Percentiles rank a stretch among this genome's conserved stretches.
Conservation (phyloP, 2,329 filamentous ascomycete species). For the Helminthosporium solani region DNA sequence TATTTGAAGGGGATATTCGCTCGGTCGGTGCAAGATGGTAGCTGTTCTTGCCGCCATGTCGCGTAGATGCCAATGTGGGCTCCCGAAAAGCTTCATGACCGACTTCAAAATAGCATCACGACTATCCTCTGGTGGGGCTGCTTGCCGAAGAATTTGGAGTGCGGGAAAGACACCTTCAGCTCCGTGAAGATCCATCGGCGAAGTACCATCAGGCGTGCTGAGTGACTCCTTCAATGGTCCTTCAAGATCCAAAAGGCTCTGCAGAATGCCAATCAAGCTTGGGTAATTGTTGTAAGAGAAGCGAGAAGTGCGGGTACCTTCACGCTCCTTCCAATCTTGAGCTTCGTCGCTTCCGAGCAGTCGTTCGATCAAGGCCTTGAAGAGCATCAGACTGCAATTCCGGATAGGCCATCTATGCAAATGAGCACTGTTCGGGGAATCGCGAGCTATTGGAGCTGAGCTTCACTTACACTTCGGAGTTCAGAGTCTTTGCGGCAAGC, state of each 20-base stretch:
- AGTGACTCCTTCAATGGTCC: conserved; percentile 29
- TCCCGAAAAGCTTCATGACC: conserved; percentile 65
- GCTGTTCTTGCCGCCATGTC: conserved; percentile 77
- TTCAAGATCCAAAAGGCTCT: conserved; percentile 56
- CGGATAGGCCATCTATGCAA: conserved; percentile 78
- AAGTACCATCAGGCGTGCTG: conserved; percentile 20
- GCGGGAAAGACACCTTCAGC: conserved; percentile 76
- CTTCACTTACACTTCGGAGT: conserved; percentile 68
- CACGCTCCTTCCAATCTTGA: conserved; percentile 58
- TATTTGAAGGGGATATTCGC: conserved; percentile 25
- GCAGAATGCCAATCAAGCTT: conserved; percentile 62
- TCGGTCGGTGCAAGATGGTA: conserved; percentile 34
- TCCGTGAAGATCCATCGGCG: conserved; percentile 37
- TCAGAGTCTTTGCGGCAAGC: conserved; percentile 77
- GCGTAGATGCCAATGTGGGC: conserved; percentile 75
- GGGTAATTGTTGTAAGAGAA: conserved; percentile 71
- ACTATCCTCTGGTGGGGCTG: conserved; percentile 62
- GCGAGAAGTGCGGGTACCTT: conserved; percentile 48
- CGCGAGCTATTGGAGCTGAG: background rate
- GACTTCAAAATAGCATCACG: conserved; percentile 57
- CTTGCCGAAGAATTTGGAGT: conserved; percentile 75
- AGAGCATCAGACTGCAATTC: conserved; percentile 87
- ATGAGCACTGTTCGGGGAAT: conserved; percentile 2
- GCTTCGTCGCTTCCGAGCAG: conserved; percentile 72
- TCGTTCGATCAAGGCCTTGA: conserved; percentile 79